phyloP scores from a whole-genome alignment of 768 basidiomycete species.

The Bullera alba region DNA sequence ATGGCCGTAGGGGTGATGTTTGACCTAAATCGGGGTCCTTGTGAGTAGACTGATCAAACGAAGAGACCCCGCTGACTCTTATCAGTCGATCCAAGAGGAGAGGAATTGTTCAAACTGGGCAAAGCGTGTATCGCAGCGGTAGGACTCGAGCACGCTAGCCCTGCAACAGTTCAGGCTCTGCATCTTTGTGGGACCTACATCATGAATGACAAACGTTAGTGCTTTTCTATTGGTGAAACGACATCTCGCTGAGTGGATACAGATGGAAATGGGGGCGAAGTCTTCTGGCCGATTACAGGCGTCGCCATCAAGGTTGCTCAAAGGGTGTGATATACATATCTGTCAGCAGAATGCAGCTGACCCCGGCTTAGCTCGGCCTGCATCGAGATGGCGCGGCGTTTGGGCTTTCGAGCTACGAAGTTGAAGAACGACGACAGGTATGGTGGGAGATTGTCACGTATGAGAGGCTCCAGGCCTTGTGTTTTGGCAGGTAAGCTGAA shows the following conservation, averaged over 20 bases:
- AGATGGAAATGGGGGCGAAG: slow-evolving; percentile 38
- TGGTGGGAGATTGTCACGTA: slow-evolving; percentile 44
- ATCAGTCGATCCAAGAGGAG: slow-evolving; percentile 21
- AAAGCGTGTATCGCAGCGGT: slow-evolving; percentile 33
- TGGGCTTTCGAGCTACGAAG: slow-evolving; percentile 36
- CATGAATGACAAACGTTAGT: slow-evolving; percentile 40
- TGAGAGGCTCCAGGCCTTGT: slow-evolving; percentile 40
- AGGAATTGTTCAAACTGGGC: slow-evolving; percentile 37
- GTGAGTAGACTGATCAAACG: too few relatives aligned
- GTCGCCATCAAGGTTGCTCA: slow-evolving; percentile 35
- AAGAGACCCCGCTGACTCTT: not conserved
- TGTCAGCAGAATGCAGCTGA: not conserved
- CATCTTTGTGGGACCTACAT: slow-evolving; percentile 41
- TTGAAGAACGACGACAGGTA: slow-evolving; percentile 39
- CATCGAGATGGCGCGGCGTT: slow-evolving; percentile 43
- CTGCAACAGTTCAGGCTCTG: slow-evolving; percentile 42
- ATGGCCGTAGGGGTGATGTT: slow-evolving; percentile 44
- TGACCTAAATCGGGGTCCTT: slow-evolving; percentile 17
- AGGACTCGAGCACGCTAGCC: slow-evolving; percentile 34
- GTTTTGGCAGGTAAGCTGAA: slow-evolving; percentile 25
- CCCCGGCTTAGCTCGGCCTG: slow-evolving; percentile 32
- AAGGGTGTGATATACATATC: slow-evolving; percentile 16
- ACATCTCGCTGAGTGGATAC: slow-evolving; percentile 4
- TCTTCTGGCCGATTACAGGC: slow-evolving; percentile 44
- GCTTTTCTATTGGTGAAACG: not conserved